Evolutionary conservation across 2,329 filamentous ascomycete species (phyloP).

Genomic region (Dactylellina parvicollis): DNA sequence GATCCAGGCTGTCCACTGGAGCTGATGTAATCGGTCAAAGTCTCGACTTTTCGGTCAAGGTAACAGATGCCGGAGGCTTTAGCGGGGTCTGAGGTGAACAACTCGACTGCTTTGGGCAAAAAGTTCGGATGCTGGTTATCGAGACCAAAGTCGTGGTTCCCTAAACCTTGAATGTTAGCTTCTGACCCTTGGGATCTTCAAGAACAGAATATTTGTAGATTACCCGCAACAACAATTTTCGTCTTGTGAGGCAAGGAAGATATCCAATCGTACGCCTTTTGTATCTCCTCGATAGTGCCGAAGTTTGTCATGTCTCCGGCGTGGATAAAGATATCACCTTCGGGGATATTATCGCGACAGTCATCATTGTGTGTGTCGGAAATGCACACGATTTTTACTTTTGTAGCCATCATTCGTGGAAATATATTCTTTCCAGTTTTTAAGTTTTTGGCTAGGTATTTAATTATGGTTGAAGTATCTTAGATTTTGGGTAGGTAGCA

Average conservation of each 20-base stretch:
- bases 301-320: slow-evolving; percentile 65
- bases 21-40: slow-evolving; percentile 12
- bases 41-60: slow-evolving; percentile 5
- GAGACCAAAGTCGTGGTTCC: slow-evolving; percentile 46
- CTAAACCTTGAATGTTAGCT: neutral
- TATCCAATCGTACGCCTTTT: slow-evolving; percentile 57
- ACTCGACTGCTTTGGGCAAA: slow-evolving; percentile 14
- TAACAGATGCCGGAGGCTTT: slow-evolving; percentile 26
- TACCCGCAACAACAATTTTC: slow-evolving; percentile 42
- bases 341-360: slow-evolving; percentile 60
- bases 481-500: too few relatives aligned
- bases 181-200: neutral
- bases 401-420: too few relatives aligned
- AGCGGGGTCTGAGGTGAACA: slow-evolving; percentile 36
- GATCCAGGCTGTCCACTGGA: neutral
- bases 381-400: slow-evolving; percentile 61
- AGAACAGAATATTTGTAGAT: too few relatives aligned
- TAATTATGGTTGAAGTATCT: too few relatives aligned
- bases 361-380: slow-evolving; percentile 64
- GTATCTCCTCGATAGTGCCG: slow-evolving; percentile 63
- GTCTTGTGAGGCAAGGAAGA: slow-evolving; percentile 29
- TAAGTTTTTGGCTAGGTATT: too few relatives aligned
- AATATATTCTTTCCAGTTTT: too few relatives aligned
- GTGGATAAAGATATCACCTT: slow-evolving; percentile 65
- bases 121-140: slow-evolving; percentile 23